These are phyloP conservation scores for Streptanthus diversifolius DNA, from an alignment of 345 rosid species.

Conservation along the genomic window DNA sequence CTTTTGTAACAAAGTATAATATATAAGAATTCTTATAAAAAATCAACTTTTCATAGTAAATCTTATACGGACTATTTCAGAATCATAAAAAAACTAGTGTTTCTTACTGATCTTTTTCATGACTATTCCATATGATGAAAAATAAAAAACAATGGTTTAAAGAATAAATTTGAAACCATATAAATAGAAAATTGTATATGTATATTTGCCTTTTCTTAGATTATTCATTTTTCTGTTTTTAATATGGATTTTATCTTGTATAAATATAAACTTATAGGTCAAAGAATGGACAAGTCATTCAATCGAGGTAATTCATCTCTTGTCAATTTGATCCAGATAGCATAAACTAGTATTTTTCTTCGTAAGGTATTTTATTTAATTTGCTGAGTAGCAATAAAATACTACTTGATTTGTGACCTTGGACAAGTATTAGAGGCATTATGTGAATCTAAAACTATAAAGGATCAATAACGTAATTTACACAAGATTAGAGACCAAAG, in stretches of 20 bases:
- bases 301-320: not conserved
- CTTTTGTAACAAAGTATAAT: too few relatives aligned
- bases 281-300: too few relatives aligned
- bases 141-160: not conserved
- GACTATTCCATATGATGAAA: not conserved
- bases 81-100: too few relatives aligned
- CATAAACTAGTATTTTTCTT: not conserved
- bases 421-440: not conserved
- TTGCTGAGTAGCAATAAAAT: not conserved
- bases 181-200: not conserved
- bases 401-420: too few relatives aligned
- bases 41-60: too few relatives aligned
- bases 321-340: not conserved
- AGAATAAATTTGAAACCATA: not conserved
- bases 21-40: too few relatives aligned
- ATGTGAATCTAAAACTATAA: not conserved
- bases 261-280: too few relatives aligned
- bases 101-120: not conserved
- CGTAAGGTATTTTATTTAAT: not conserved
- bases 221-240: too few relatives aligned
- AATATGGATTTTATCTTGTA: not conserved
- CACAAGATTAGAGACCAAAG: not conserved
- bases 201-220: not conserved
- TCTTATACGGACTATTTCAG: too few relatives aligned
- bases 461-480: not conserved